Conservation (phyloP, 1,139 yeast species). For the Tardiomyces depauwii region DNA sequence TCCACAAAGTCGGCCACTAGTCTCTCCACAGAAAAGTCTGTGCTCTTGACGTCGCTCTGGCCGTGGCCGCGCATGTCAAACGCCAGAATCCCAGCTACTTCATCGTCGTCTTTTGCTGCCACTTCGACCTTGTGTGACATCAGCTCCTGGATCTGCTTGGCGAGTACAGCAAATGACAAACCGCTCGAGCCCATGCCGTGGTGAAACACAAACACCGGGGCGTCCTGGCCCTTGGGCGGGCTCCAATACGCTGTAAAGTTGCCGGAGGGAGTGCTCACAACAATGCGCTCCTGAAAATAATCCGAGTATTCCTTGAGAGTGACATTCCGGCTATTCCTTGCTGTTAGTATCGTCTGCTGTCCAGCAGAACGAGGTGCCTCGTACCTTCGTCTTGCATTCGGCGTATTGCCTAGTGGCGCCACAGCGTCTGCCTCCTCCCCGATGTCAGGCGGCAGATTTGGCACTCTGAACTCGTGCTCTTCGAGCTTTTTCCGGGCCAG, state of each 20-base stretch:
- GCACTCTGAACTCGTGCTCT: background rate
- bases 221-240: constrained; percentile 34
- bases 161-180: constrained; percentile 55
- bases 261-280: background rate
- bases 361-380: too few species aligned
- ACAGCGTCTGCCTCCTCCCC: background rate
- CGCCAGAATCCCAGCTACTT: constrained; percentile 46
- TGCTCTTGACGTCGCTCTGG: constrained; percentile 22
- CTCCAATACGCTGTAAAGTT: constrained; percentile 49
- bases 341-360: too few species aligned
- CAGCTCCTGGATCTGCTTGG: constrained; percentile 26
- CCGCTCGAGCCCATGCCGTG: constrained; percentile 96
- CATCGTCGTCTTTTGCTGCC: constrained; percentile 10
- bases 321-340: too few species aligned
- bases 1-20: constrained; percentile 47
- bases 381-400: too few species aligned
- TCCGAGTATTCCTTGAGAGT: background rate
- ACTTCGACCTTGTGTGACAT: constrained; percentile 18
- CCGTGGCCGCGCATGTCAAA: constrained; percentile 89
- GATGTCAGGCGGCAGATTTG: background rate
- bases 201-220: constrained; percentile 60
- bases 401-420: background rate
- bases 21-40: constrained; percentile 36
- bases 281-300: background rate
- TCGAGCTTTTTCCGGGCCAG: background rate